These are phyloP conservation scores for Pseudonitzschia pungens DNA, from an alignment of 108 stramenopile genomes.

Conservation along the genomic window DNA sequence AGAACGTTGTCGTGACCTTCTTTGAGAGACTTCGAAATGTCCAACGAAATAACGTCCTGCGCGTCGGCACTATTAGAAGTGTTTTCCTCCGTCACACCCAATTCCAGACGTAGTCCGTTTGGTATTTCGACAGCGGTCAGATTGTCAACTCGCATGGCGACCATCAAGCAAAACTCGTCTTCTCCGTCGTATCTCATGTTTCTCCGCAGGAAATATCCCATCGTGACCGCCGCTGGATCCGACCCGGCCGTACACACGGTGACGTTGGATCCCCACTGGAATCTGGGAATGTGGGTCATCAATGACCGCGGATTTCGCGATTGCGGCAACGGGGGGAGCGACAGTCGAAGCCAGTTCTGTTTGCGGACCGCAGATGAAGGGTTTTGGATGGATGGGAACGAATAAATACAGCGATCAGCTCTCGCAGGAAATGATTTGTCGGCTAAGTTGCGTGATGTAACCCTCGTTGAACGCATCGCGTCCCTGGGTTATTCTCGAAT, in stretches of 20 bases:
- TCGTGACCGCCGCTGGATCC: constrained; percentile 38
- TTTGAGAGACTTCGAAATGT: constrained; percentile 27
- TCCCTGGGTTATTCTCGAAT: constrained; percentile 18
- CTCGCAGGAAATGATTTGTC: constrained; percentile 35
- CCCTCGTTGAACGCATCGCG: constrained; percentile 28
- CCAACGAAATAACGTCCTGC: constrained; percentile 33
- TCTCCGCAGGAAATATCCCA: constrained; percentile 38
- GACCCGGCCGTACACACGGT: constrained; percentile 34
- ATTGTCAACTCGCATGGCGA: constrained; percentile 47
- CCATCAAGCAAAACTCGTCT: constrained; percentile 43
- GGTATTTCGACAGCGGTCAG: constrained; percentile 44
- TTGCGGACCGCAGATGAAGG: constrained; percentile 21
- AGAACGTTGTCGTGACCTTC: constrained; percentile 17
- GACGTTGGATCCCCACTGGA: constrained; percentile 34
- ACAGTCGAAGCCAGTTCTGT: constrained; percentile 42
- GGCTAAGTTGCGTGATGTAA: constrained; percentile 46
- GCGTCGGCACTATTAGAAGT: constrained; percentile 43
- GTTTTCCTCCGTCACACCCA: constrained; percentile 58
- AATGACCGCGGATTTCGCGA: constrained; percentile 18
- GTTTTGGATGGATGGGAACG: constrained; percentile 28
- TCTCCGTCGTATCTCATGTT: constrained; percentile 47
- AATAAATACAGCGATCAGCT: constrained; percentile 34
- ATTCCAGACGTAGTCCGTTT: constrained; percentile 41
- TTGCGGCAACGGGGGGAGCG: constrained; percentile 34
- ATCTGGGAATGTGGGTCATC: constrained; percentile 14